phyloP scores from a whole-genome alignment of 2,329 filamentous ascomycete species.

The Colletotrichum sp. region DNA sequence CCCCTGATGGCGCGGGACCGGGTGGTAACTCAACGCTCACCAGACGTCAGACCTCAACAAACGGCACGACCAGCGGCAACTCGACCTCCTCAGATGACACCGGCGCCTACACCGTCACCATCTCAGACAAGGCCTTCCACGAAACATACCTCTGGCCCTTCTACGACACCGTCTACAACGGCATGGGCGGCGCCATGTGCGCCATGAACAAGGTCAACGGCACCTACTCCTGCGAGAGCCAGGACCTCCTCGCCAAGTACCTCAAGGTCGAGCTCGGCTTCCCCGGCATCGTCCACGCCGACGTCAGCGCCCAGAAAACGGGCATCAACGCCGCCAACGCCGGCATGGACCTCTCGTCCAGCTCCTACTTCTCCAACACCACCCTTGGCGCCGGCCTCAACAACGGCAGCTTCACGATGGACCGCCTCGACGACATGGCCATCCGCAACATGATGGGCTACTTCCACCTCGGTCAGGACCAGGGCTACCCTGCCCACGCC shows the following conservation, averaged over 20 bases:
- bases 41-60: slow-evolving; percentile 72
- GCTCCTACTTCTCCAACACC: slow-evolving; percentile 59
- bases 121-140: slow-evolving; percentile 28
- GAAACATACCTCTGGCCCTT: slow-evolving; percentile 30
- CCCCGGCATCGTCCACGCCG: slow-evolving; percentile 23
- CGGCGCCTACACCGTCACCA: slow-evolving; percentile 30
- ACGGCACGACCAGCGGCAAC: slow-evolving; percentile 56
- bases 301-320: slow-evolving; percentile 25
- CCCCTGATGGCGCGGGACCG: background rate
- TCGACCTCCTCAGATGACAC: slow-evolving; percentile 51
- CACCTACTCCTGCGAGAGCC: slow-evolving; percentile 28
- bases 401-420: slow-evolving; percentile 62
- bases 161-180: slow-evolving; percentile 23
- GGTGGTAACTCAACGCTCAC: background rate
- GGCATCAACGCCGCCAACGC: slow-evolving; percentile 30
- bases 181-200: slow-evolving; percentile 28
- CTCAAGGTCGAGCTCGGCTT: slow-evolving; percentile 33
- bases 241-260: slow-evolving; percentile 23
- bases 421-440: slow-evolving; percentile 66
- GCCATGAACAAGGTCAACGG: slow-evolving; percentile 29
- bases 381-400: slow-evolving; percentile 59
- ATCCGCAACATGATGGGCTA: slow-evolving; percentile 58
- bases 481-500: slow-evolving; percentile 59
- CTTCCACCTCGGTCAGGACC: slow-evolving; percentile 60
- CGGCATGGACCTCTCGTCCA: slow-evolving; percentile 40